phyloP scores from a whole-genome alignment of 2,329 filamentous ascomycete genomes.

The Ceratocystis cubensis region DNA sequence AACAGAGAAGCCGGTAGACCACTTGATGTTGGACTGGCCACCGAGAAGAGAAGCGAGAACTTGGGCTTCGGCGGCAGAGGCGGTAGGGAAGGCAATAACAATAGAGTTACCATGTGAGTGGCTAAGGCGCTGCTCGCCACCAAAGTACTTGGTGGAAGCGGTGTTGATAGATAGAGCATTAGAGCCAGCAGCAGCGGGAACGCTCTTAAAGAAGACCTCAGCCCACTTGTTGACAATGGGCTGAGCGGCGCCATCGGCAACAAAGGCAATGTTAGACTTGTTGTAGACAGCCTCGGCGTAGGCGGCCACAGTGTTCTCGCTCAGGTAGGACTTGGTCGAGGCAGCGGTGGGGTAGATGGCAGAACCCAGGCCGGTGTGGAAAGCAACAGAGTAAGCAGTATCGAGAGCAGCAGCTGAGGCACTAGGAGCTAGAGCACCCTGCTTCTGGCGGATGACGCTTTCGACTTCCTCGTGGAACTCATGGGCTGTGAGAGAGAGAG shows the following conservation, averaged over 20 bases:
- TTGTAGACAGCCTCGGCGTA: slow-evolving; percentile 71
- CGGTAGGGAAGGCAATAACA: slow-evolving; percentile 73
- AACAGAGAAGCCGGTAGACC: slow-evolving; percentile 84
- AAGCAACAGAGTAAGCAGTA: slow-evolving; percentile 72
- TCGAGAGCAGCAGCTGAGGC: slow-evolving; percentile 62
- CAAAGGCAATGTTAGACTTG: slow-evolving; percentile 81
- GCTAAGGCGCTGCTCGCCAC: slow-evolving; percentile 83
- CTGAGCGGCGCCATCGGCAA: slow-evolving; percentile 75
- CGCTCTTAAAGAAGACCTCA: slow-evolving; percentile 74
- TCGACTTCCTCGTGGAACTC: slow-evolving; percentile 84
- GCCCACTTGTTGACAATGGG: slow-evolving; percentile 77
- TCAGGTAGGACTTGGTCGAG: slow-evolving; percentile 66
- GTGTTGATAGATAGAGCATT: slow-evolving; percentile 36
- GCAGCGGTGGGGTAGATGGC: slow-evolving; percentile 61
- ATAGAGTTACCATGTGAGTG: slow-evolving; percentile 67
- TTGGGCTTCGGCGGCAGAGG: slow-evolving; percentile 78
- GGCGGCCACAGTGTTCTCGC: slow-evolving; percentile 57
- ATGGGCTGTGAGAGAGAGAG: slow-evolving; percentile 46
- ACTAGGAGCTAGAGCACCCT: slow-evolving; percentile 56
- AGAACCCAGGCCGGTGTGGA: slow-evolving; percentile 83
- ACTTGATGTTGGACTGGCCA: slow-evolving; percentile 86
- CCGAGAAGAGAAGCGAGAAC: slow-evolving; percentile 84
- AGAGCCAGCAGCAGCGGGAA: slow-evolving; percentile 42
- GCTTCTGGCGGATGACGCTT: slow-evolving; percentile 61
- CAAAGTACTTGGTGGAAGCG: slow-evolving; percentile 71